Evolutionary conservation across 1,284 basidiomycete species (phyloP).

Genomic region (Puccinia hordei): DNA sequence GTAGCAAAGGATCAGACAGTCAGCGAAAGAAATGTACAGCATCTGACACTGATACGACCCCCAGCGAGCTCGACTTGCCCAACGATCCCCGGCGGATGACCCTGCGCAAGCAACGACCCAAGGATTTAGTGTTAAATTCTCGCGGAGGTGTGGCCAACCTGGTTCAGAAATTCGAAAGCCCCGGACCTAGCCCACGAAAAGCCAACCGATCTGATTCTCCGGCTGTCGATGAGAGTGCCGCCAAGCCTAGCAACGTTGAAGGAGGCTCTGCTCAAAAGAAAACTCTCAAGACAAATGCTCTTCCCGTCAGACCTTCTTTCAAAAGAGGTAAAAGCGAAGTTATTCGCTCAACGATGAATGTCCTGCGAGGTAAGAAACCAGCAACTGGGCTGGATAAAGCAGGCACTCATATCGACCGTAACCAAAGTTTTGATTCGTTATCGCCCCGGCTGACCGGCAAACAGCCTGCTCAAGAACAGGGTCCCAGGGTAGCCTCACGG

Average conservation of each 20-base stretch:
- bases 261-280: conserved; percentile 11
- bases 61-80: conserved; percentile 38
- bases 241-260: neutral
- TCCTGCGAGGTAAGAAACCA: conserved; percentile 42
- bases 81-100: conserved; percentile 41
- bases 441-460: neutral
- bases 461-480: neutral
- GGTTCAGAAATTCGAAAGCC: conserved; percentile 50
- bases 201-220: conserved; percentile 1
- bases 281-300: conserved; percentile 24
- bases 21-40: conserved; percentile 12
- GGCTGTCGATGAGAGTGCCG: neutral
- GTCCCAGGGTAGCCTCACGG: neutral
- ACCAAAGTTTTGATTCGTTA: conserved; percentile 31
- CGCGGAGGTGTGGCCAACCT: conserved; percentile 47
- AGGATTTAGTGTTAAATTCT: conserved; percentile 32
- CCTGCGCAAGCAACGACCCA: conserved; percentile 30
- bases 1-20: conserved; percentile 18
- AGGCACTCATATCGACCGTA: neutral
- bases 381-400: neutral
- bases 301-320: conserved; percentile 36
- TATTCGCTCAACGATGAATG: conserved; percentile 29
- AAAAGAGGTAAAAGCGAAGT: conserved; percentile 50
- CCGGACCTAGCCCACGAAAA: conserved; percentile 9
- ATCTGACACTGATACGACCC: conserved; percentile 47